Conservation (phyloP, 208 protist species). For the Leishmania lainsoni region DNA sequence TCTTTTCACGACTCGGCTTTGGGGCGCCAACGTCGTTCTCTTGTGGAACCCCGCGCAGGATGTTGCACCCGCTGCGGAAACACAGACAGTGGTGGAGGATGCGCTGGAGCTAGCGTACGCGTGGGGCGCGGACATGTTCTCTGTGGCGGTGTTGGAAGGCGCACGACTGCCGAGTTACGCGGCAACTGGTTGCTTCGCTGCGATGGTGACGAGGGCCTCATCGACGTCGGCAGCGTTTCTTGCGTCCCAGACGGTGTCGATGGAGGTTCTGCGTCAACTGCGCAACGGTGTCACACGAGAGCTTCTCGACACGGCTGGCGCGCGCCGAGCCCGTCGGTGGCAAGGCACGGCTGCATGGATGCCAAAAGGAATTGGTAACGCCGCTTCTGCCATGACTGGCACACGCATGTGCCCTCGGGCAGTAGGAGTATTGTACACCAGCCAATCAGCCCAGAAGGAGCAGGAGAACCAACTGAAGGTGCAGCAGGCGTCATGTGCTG, state of each 20-base stretch:
- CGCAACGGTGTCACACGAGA: constrained; percentile 52
- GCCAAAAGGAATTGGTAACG: constrained; percentile 26
- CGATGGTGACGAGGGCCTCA: constrained; percentile 4
- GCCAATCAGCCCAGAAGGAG: constrained; percentile 22
- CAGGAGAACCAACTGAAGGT: constrained; percentile 5
- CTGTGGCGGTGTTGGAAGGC: constrained; percentile 58
- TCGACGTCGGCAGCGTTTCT: constrained; percentile 18
- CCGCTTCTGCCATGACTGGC: constrained; percentile 12
- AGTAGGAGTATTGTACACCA: constrained; percentile 31
- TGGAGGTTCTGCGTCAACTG: constrained; percentile 67
- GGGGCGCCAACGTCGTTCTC: constrained; percentile 52
- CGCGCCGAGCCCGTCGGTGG: constrained; percentile 38
- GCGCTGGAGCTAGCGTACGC: constrained; percentile 64
- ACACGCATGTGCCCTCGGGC: constrained; percentile 34
- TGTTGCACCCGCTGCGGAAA: neutral
- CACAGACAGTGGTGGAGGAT: constrained; percentile 50
- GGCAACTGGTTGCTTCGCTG: neutral
- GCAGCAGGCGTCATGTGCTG: neutral
- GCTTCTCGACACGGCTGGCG: constrained; percentile 42
- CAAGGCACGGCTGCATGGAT: constrained; percentile 46
- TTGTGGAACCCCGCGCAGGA: constrained; percentile 1
- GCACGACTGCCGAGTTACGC: constrained; percentile 5
- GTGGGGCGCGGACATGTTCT: constrained; percentile 85
- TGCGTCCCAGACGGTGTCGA: constrained; percentile 30
- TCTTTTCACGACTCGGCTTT: constrained; percentile 67